phyloP scores from a whole-genome alignment of 2,329 filamentous ascomycete genomes.

The Ophiostoma ips region DNA sequence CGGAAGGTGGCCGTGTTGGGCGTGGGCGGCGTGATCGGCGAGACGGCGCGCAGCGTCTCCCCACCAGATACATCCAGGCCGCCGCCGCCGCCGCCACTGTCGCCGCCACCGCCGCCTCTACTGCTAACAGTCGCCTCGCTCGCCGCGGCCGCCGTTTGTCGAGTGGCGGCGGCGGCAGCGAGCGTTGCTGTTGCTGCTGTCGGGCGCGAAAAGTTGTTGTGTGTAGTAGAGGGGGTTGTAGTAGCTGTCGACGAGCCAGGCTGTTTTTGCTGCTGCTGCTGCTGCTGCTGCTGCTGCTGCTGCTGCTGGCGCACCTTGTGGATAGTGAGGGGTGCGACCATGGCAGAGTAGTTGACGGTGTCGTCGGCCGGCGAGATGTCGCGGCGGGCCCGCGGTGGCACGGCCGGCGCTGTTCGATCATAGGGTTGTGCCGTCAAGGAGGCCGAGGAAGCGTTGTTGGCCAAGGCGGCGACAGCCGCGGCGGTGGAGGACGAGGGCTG shows the following conservation, averaged over 20 bases:
- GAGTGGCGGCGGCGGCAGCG: conserved; percentile 12
- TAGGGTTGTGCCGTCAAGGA: background rate
- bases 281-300: conserved; percentile 1
- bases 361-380: conserved; percentile 29
- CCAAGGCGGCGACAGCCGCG: conserved; percentile 13
- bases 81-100: background rate
- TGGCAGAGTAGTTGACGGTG: conserved; percentile 9
- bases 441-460: conserved; percentile 9
- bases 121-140: background rate
- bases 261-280: background rate
- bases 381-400: conserved; percentile 23
- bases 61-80: conserved; percentile 8
- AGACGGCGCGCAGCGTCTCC: conserved; percentile 22
- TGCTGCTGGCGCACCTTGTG: conserved; percentile 25
- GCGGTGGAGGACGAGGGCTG: background rate
- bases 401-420: conserved; percentile 14
- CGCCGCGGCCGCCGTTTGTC: conserved; percentile 1
- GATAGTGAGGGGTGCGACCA: conserved; percentile 25
- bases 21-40: conserved; percentile 27
- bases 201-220: conserved; percentile 45
- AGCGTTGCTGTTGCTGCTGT: conserved; percentile 22
- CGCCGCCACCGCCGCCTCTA: too few species aligned
- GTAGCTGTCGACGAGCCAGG: conserved; percentile 18
- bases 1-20: conserved; percentile 14
- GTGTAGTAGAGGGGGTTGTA: conserved; percentile 24